phyloP scores from a whole-genome alignment of 1,284 basidiomycete species.

The Prillingera fragicola region DNA sequence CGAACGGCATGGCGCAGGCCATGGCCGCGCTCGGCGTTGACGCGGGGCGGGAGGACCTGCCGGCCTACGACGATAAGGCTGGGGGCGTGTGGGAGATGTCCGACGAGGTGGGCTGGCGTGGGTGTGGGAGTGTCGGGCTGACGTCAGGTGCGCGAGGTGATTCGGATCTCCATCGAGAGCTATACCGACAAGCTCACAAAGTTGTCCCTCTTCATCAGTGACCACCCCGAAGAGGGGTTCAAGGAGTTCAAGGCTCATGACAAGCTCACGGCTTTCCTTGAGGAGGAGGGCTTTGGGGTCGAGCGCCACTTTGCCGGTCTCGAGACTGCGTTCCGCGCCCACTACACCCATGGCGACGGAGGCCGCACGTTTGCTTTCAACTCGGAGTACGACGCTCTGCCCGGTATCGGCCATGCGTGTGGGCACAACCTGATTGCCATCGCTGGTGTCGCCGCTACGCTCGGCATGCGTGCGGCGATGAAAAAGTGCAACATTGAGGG shows the following conservation, averaged over 20 bases:
- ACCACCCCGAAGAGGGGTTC: conserved; percentile 27
- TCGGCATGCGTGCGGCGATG: conserved; percentile 33
- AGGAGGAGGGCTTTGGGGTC: conserved; percentile 56
- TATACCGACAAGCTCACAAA: conserved; percentile 12
- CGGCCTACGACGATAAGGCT: neutral
- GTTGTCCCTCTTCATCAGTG: conserved; percentile 23
- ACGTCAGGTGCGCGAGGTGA: conserved; percentile 10
- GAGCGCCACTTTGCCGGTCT: conserved; percentile 56
- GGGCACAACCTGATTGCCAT: conserved; percentile 52
- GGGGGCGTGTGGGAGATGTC: too few species aligned
- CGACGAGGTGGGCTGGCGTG: neutral
- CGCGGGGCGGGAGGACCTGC: neutral
- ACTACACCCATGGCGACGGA: conserved; percentile 15
- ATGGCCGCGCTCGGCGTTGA: neutral
- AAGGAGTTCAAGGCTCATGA: conserved; percentile 54
- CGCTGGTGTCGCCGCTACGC: conserved; percentile 37
- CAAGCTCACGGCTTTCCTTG: conserved; percentile 56
- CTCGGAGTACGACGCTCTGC: conserved; percentile 25
- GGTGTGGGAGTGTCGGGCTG: too few species aligned
- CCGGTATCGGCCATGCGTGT: conserved; percentile 51
- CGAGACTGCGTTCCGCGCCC: conserved; percentile 37
- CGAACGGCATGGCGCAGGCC: too few species aligned
- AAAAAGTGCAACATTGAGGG: conserved; percentile 57
- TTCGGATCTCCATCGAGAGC: conserved; percentile 4
- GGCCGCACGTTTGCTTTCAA: conserved; percentile 28